Evolutionary conservation across 257 asterid species (phyloP), one percentile per base, ranked within the genome.

Genomic region (Cruciata laevipes): DNA sequence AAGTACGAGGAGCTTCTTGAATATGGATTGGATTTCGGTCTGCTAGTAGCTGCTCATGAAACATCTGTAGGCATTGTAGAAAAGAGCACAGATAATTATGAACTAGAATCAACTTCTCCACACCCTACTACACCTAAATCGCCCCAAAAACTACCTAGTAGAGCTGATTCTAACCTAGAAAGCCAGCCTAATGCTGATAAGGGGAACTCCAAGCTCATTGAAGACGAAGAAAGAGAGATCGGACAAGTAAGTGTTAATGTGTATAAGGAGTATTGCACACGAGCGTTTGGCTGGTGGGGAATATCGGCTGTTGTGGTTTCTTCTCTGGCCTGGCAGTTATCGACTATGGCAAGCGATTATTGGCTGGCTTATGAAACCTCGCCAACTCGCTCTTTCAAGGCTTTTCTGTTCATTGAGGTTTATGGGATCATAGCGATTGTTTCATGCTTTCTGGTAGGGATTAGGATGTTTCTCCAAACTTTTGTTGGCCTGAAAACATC

Each of bases 301-400:
- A 78, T 82, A n/a, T 47, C 52, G 17, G 85, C 70, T 24, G 83
- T 80, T 10, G 14, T 86, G 17, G 13, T 79, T 20, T 5, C 69
- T 25, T 79, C 93, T 20, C 0, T 84, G 24, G 6, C 68, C 1
- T 90, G 88, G 89, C 94, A 86, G 69, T 6, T 63, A 7, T 63
- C 80, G 30, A 58, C 68, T 18, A 82, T 86, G 87, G 56, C 83
- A 6, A 72, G 74, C 61, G 95, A 90, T 70, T 90, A 86, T 65
- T 90, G 95, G 97, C 76, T 90, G 68, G 89, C 95, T 1, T 84
- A 84, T 23, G 91, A 84, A 70, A 90, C 97, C 61, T 80, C 95
- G 8, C 72, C 56, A n/a, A 33, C 44, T 6, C 80, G 18, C 33
- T 20, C 14, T 1, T 87, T 82, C 9, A 65, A 69, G 14, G 85